Conservation (phyloP, 2,329 filamentous ascomycete species). For the Calonectria multiphialidica region DNA sequence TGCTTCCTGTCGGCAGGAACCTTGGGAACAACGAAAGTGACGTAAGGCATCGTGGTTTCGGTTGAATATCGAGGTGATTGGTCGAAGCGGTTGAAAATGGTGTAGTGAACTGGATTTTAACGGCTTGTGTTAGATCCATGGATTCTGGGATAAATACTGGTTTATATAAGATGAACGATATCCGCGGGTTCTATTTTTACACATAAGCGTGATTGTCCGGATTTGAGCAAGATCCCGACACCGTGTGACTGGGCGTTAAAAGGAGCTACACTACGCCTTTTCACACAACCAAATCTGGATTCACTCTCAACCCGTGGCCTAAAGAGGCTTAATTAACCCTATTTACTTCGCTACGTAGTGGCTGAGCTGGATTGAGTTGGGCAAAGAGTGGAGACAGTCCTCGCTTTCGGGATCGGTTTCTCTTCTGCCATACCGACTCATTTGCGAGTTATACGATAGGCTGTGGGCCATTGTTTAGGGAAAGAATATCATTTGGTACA, state of each 20-base stretch:
- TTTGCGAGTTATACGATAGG: too few relatives aligned
- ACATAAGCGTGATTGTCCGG: background rate
- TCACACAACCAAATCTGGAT: too few relatives aligned
- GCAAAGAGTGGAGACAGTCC: background rate
- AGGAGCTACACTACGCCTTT: background rate
- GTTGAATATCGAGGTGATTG: background rate
- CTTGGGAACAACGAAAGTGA: constrained; percentile 15
- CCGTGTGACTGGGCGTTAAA: background rate
- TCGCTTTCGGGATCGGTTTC: constrained; percentile 7
- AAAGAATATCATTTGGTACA: too few relatives aligned
- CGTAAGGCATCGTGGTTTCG: constrained; percentile 22
- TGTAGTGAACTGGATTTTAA: too few relatives aligned
- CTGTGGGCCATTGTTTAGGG: too few relatives aligned
- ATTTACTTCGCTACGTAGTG: background rate
- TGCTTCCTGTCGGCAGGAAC: constrained; percentile 24
- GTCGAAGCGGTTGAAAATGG: too few relatives aligned
- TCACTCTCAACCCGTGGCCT: background rate
- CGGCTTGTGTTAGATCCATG: background rate
- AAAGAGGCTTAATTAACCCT: background rate
- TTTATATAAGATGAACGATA: background rate
- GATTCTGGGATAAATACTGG: background rate
- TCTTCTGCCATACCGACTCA: background rate
- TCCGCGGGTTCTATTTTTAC: background rate
- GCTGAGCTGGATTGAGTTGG: background rate
- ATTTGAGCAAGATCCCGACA: background rate